phyloP scores from a whole-genome alignment of 495 filamentous ascomycete genomes.

The Tuber magnatum region DNA sequence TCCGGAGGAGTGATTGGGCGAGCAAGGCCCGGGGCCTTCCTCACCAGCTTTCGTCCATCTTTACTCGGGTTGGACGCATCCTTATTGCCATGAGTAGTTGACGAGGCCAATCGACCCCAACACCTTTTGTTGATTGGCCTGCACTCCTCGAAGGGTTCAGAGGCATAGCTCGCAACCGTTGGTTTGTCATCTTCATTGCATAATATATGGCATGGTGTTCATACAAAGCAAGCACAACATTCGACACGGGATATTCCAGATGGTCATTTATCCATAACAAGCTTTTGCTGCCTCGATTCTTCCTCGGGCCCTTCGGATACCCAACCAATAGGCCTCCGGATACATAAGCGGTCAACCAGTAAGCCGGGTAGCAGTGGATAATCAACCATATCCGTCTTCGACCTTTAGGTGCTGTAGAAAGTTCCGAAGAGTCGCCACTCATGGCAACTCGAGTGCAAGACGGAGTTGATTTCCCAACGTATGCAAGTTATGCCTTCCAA shows the following conservation, averaged over 20 bases:
- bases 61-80: slow-evolving; percentile 65
- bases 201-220: slow-evolving; percentile 36
- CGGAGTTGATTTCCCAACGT: slow-evolving; percentile 92
- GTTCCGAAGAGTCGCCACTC: slow-evolving; percentile 51
- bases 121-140: slow-evolving; percentile 75
- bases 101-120: slow-evolving; percentile 55
- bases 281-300: slow-evolving; percentile 41
- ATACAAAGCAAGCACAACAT: slow-evolving; percentile 86
- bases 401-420: slow-evolving; percentile 26
- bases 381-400: slow-evolving; percentile 48
- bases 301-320: slow-evolving; percentile 53
- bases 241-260: slow-evolving; percentile 84
- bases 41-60: slow-evolving; percentile 45
- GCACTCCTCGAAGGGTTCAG: slow-evolving; percentile 74
- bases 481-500: slow-evolving; percentile 75
- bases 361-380: slow-evolving; percentile 65
- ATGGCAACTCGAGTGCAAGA: slow-evolving; percentile 78
- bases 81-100: slow-evolving; percentile 53
- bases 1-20: slow-evolving; percentile 31
- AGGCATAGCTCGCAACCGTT: slow-evolving; percentile 58
- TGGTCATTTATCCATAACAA: slow-evolving; percentile 46
- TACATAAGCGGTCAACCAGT: slow-evolving; percentile 82
- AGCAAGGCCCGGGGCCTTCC: slow-evolving; percentile 39
- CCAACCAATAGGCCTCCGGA: slow-evolving; percentile 80
- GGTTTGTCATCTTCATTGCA: slow-evolving; percentile 12